These are phyloP conservation scores for Acer saccharum DNA, from an alignment of 345 rosid species.

Conservation along the genomic window DNA sequence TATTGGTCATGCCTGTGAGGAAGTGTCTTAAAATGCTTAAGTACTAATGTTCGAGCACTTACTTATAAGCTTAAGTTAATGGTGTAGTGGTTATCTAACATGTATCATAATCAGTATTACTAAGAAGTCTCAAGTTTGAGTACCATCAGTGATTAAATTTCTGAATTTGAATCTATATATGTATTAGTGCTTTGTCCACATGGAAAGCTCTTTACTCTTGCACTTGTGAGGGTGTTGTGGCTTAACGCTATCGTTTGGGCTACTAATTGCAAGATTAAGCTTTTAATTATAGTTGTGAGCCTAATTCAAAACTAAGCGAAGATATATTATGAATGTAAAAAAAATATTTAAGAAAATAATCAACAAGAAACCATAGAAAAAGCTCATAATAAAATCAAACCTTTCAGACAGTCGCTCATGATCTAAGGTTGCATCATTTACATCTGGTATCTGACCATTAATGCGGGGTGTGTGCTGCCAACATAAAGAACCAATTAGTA, in stretches of 20 bases:
- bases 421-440: conserved; percentile 82
- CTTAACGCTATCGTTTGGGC: neutral
- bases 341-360: conserved; percentile 9
- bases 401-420: conserved; percentile 91
- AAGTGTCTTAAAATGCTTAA: neutral
- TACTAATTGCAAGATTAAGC: neutral
- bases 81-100: neutral
- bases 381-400: conserved; percentile 36
- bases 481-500: conserved; percentile 27
- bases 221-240: neutral
- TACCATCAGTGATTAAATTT: neutral
- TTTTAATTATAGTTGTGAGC: neutral
- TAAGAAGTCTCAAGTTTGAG: neutral
- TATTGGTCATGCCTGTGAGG: neutral
- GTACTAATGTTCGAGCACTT: neutral
- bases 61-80: neutral
- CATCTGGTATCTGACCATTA: conserved; percentile 77
- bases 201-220: too few relatives aligned
- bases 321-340: neutral
- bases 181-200: too few relatives aligned
- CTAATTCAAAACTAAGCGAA: neutral
- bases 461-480: conserved; percentile 91
- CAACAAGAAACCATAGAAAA: conserved; percentile 11
- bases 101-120: neutral
- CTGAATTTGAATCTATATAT: too few relatives aligned